Percentiles rank a stretch among this genome's conserved stretches.
Conservation (phyloP, 2,329 filamentous ascomycete species). For the Colletotrichum truncatum region DNA sequence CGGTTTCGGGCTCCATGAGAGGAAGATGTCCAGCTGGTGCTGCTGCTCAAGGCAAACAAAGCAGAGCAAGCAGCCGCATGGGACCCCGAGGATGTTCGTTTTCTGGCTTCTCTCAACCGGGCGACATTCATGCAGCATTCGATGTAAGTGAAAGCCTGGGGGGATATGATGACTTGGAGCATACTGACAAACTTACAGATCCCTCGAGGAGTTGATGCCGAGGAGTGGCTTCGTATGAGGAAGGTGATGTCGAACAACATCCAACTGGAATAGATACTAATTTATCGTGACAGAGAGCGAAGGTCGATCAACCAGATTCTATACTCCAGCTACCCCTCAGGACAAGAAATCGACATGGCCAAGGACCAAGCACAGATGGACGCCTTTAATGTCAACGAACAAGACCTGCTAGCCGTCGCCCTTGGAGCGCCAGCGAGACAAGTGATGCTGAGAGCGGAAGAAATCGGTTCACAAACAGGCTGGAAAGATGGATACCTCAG, state of each 20-base stretch:
- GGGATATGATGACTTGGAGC: neutral
- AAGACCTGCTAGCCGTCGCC: slow-evolving; percentile 59
- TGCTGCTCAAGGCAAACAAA: slow-evolving; percentile 14
- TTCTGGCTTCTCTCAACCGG: slow-evolving; percentile 38
- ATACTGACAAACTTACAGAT: slow-evolving; percentile 43
- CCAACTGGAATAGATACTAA: neutral
- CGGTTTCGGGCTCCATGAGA: slow-evolving; percentile 39
- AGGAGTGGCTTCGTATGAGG: slow-evolving; percentile 56
- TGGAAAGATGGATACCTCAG: slow-evolving; percentile 64
- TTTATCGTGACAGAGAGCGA: slow-evolving; percentile 44
- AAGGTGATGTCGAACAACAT: neutral
- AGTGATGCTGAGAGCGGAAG: slow-evolving; percentile 61
- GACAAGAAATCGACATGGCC: slow-evolving; percentile 47
- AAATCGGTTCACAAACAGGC: slow-evolving; percentile 57
- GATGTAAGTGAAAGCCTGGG: slow-evolving; percentile 38
- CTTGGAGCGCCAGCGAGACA: slow-evolving; percentile 63
- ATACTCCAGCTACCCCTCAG: slow-evolving; percentile 52
- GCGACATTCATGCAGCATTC: slow-evolving; percentile 43
- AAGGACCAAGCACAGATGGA: slow-evolving; percentile 52
- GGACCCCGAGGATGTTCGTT: slow-evolving; percentile 45
- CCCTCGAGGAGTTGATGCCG: slow-evolving; percentile 52
- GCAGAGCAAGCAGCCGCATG: slow-evolving; percentile 23
- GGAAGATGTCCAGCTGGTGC: slow-evolving; percentile 36
- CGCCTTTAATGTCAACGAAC: slow-evolving; percentile 54
- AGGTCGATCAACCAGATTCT: slow-evolving; percentile 58